Conservation (phyloP, 2,329 filamentous ascomycete species). For the Drechslerella stenobrocha region DNA sequence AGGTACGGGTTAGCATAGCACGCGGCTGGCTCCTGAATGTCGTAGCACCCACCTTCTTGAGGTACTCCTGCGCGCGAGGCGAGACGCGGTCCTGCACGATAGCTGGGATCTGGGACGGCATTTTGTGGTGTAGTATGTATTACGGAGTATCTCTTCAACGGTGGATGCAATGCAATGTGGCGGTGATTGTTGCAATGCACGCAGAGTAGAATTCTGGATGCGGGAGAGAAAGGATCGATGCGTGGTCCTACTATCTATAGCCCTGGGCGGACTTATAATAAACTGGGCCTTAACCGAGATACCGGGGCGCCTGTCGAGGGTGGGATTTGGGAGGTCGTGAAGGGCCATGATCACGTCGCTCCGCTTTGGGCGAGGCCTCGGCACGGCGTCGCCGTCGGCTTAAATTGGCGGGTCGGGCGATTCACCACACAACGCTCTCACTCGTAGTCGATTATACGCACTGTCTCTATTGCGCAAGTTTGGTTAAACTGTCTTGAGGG, state of each 20-base stretch:
- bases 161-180: too few relatives aligned
- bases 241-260: too few relatives aligned
- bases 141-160: too few relatives aligned
- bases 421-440: too few relatives aligned
- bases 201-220: too few relatives aligned
- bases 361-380: conserved; percentile 18
- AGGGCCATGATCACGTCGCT: conserved; percentile 43
- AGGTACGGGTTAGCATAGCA: too few relatives aligned
- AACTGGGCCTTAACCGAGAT: conserved; percentile 20
- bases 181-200: too few relatives aligned
- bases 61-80: conserved; percentile 51
- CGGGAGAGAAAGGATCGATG: too few relatives aligned
- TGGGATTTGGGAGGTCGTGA: conserved; percentile 26
- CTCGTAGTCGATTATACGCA: too few relatives aligned
- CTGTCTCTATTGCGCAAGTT: too few relatives aligned
- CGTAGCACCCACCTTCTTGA: conserved; percentile 50
- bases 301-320: conserved; percentile 26
- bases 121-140: conserved; percentile 5
- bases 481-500: too few relatives aligned
- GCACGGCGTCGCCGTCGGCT: conserved; percentile 49
- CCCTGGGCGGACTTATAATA: background rate
- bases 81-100: conserved; percentile 52
- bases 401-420: conserved; percentile 17
- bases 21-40: background rate
- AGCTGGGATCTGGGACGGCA: conserved; percentile 50